These are phyloP conservation scores for Tricholomella constricta DNA, from an alignment of 768 basidiomycete genomes.

Conservation along the genomic window DNA sequence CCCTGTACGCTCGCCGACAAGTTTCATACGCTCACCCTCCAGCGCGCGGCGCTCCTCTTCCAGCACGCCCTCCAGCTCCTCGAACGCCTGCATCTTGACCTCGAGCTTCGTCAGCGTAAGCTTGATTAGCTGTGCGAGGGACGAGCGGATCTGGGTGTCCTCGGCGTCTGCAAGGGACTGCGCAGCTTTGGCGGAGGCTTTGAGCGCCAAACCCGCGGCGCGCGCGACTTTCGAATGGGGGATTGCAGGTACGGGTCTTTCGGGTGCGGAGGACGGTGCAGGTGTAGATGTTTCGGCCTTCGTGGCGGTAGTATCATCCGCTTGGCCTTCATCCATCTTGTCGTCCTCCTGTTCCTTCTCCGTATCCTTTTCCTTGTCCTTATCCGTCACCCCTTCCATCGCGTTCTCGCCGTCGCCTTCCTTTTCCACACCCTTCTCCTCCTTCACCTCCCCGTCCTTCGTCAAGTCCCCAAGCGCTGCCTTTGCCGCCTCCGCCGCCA, in stretches of 20 bases:
- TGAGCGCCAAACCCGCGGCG: slow-evolving; percentile 86
- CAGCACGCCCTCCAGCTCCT: slow-evolving; percentile 87
- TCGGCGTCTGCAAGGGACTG: slow-evolving; percentile 78
- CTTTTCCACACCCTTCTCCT: slow-evolving; percentile 29
- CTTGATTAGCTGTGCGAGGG: slow-evolving; percentile 84
- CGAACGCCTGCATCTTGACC: slow-evolving; percentile 93
- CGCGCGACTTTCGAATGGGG: slow-evolving; percentile 77
- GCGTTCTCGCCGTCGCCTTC: slow-evolving; percentile 9
- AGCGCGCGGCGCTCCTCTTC: slow-evolving; percentile 88
- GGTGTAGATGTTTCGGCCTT: slow-evolving; percentile 27
- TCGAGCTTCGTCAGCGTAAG: slow-evolving; percentile 87
- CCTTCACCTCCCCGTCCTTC: slow-evolving; percentile 36
- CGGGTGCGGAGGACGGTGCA: slow-evolving; percentile 35
- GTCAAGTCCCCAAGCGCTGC: slow-evolving; percentile 82
- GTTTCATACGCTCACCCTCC: slow-evolving; percentile 77
- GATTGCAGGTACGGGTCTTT: slow-evolving; percentile 44
- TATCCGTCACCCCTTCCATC: slow-evolving; percentile 27
- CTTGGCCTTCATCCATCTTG: slow-evolving; percentile 49
- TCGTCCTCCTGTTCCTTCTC: slow-evolving; percentile 42
- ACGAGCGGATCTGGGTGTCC: slow-evolving; percentile 74
- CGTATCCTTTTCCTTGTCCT: slow-evolving; percentile 23
- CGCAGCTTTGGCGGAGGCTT: slow-evolving; percentile 87
- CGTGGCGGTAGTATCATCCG: slow-evolving; percentile 22
- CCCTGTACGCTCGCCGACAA: slow-evolving; percentile 77
- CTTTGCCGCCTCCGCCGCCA: slow-evolving; percentile 94